A percentile compares a stretch with the other conserved stretches of the same genome.
Evolutionary conservation across 495 filamentous ascomycete genomes (phyloP).

Genomic region (Tuber aestivum): DNA sequence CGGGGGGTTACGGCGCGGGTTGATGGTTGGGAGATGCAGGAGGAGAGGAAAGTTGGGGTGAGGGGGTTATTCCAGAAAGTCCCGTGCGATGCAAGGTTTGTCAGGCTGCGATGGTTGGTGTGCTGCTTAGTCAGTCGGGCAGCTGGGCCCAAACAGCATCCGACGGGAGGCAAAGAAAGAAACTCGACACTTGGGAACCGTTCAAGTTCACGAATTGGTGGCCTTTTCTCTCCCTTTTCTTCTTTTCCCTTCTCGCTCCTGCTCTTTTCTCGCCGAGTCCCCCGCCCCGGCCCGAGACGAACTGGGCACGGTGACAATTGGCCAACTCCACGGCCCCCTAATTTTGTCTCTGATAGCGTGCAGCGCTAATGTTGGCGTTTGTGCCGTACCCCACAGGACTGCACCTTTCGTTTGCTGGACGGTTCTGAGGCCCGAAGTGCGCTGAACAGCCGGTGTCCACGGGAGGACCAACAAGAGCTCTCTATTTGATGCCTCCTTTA

Average conservation of each 20-base stretch:
- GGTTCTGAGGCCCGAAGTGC: not conserved
- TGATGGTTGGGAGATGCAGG: slow-evolving; percentile 39
- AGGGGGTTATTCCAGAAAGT: slow-evolving; percentile 38
- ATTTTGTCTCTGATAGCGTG: not conserved
- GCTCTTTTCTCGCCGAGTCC: no score
- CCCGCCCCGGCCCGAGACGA: not conserved
- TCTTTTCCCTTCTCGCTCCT: not conserved
- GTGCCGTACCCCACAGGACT: no score
- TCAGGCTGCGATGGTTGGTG: slow-evolving; percentile 20
- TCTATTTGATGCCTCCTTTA: not conserved
- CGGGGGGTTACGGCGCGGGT: slow-evolving; percentile 38
- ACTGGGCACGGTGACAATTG: not conserved
- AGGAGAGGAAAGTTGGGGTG: slow-evolving; percentile 36
- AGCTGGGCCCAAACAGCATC: not conserved
- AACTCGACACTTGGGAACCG: not conserved
- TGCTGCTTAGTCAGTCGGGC: not conserved
- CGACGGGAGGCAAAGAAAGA: not conserved
- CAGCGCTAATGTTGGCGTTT: not conserved
- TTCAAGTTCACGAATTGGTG: not conserved
- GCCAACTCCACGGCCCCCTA: not conserved
- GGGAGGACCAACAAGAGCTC: not conserved
- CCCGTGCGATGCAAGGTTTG: slow-evolving; percentile 36
- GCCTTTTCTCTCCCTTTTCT: not conserved
- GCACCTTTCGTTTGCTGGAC: not conserved
- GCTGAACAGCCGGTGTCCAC: not conserved